Evolutionary conservation across 2,329 filamentous ascomycete genomes (phyloP).

Genomic region (Claviceps sp.): DNA sequence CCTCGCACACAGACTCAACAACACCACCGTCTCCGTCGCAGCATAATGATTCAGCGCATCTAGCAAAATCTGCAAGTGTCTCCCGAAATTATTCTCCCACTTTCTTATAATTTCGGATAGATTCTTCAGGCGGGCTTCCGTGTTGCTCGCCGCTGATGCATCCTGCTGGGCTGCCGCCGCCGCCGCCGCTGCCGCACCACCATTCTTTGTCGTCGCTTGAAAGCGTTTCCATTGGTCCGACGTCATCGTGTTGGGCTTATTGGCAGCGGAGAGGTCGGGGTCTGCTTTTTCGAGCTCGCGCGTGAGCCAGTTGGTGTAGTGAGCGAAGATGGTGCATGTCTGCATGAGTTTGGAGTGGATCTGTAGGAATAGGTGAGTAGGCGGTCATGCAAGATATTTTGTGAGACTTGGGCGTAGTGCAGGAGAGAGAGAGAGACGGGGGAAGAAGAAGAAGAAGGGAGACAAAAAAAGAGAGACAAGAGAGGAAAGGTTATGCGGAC

Average conservation of each 20-base stretch:
- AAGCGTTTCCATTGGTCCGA: slow-evolving; percentile 47
- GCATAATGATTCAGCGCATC: slow-evolving; percentile 96
- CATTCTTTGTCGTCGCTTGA: slow-evolving; percentile 28
- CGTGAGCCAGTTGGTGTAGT: slow-evolving; percentile 76
- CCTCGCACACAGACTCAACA: slow-evolving; percentile 75
- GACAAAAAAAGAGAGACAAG: background rate
- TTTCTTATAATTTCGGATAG: slow-evolving; percentile 78
- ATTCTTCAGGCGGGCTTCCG: slow-evolving; percentile 48
- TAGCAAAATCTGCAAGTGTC: slow-evolving; percentile 84
- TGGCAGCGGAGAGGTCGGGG: slow-evolving; percentile 54
- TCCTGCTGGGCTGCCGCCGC: slow-evolving; percentile 5
- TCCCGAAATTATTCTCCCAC: slow-evolving; percentile 86
- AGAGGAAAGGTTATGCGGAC: background rate
- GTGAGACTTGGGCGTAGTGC: background rate
- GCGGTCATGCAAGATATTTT: background rate
- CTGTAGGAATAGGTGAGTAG: slow-evolving; percentile 6
- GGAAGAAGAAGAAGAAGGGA: background rate
- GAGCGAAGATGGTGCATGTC: slow-evolving; percentile 86
- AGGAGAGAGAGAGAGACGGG: background rate
- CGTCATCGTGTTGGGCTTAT: slow-evolving; percentile 46
- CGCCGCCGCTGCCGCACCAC: slow-evolving; percentile 7
- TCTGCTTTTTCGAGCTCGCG: slow-evolving; percentile 76
- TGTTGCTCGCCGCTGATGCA: slow-evolving; percentile 18
- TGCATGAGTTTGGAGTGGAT: slow-evolving; percentile 93
- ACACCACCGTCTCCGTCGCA: slow-evolving; percentile 89